Percentiles rank a stretch among this genome's conserved stretches.
Conservation (phyloP, 257 asterid species). For the Nicotiana noctiflora region DNA sequence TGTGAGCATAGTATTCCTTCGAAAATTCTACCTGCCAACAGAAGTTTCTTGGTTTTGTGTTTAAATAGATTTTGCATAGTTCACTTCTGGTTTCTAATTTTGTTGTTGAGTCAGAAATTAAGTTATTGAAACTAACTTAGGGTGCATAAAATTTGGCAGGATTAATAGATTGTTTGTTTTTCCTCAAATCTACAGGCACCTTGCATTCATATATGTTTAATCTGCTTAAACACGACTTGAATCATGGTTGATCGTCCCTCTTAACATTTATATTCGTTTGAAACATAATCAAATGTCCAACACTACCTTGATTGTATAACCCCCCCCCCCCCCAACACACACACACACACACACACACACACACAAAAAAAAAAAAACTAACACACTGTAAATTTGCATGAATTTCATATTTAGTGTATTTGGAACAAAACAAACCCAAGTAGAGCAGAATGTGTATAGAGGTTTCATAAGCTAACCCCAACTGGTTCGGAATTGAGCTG, state of each 20-base stretch:
- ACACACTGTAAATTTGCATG: not conserved
- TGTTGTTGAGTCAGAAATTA: not conserved
- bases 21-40: not conserved
- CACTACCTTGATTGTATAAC: not conserved
- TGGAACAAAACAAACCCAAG: not conserved
- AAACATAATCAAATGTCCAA: not conserved
- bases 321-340: no score
- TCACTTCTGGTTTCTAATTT: not conserved
- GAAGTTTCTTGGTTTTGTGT: not conserved
- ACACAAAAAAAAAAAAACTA: no score
- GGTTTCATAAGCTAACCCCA: not conserved
- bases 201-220: not conserved
- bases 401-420: not conserved
- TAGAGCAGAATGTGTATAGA: not conserved
- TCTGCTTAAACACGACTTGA: no score
- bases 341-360: no score
- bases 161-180: not conserved
- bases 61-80: not conserved
- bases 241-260: no score
- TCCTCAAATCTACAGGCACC: not conserved
- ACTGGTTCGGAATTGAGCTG: not conserved
- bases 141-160: no score
- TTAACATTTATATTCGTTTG: not conserved
- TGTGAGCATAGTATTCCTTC: not conserved
- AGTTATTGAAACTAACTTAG: not conserved